Evolutionary conservation across 1,284 basidiomycete species (phyloP).

Genomic region (Testicularia cyperi): DNA sequence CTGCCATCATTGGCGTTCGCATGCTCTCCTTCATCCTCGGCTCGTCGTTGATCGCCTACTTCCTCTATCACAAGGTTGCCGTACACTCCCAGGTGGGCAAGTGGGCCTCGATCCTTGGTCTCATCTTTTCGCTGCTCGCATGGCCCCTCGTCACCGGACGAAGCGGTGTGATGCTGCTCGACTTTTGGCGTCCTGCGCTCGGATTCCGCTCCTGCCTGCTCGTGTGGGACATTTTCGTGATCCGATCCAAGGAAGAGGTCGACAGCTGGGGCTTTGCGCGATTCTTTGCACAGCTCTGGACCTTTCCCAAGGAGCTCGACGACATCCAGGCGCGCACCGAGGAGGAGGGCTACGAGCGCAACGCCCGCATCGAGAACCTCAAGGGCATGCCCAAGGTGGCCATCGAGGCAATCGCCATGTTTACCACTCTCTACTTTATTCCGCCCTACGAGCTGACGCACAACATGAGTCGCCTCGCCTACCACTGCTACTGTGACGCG

Average conservation of each 20-base stretch:
- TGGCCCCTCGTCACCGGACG: constrained; percentile 48
- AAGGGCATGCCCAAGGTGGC: constrained; percentile 47
- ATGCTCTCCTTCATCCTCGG: constrained; percentile 45
- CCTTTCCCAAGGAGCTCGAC: constrained; percentile 53
- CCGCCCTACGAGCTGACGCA: constrained; percentile 46
- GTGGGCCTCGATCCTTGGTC: constrained; percentile 33
- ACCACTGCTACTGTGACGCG: constrained; percentile 47
- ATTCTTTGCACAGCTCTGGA: constrained; percentile 57
- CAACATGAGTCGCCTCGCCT: constrained; percentile 48
- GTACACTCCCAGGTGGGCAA: constrained; percentile 29
- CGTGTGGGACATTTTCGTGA: constrained; percentile 57
- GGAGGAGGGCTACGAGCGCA: constrained; percentile 38
- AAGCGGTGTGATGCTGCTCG: constrained; percentile 51
- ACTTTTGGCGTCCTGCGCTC: constrained; percentile 56
- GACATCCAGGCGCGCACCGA: constrained; percentile 45
- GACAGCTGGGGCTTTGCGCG: constrained; percentile 39
- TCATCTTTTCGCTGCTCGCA: constrained; percentile 39
- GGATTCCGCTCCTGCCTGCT: constrained; percentile 54
- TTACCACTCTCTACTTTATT: constrained; percentile 47
- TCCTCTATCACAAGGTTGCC: constrained; percentile 48
- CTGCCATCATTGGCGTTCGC: constrained; percentile 25
- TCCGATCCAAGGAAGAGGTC: constrained; percentile 50
- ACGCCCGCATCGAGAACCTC: constrained; percentile 44
- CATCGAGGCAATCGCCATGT: constrained; percentile 36
- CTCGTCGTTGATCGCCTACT: constrained; percentile 36